Base-by-base conservation (phyloP, 1,284 basidiomycete species). In the Pseudozyma sp. region DNA sequence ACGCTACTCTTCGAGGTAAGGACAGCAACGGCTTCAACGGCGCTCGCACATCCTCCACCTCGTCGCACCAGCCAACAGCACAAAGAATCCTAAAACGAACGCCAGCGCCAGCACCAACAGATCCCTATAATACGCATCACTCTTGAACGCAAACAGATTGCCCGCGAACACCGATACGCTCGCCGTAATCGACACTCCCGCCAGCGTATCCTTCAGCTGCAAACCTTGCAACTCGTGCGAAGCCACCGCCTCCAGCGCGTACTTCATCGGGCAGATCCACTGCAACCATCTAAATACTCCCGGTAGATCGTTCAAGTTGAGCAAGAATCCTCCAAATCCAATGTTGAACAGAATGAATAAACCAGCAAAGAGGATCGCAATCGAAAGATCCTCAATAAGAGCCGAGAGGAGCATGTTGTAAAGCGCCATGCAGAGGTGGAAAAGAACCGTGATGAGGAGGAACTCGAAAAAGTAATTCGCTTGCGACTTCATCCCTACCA, bases 291-390 rank as follows among this genome's bases (percentile, higher is more conserved):
- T 39, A n/a, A 81, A 65, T 9, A 69, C 78, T 0, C 25, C 31
- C 2, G 71, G 63, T 19, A 81, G 69, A 34, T 70, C 58, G 40
- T 75, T 65, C 18, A 81, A 47, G 47, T 78, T 78, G 52, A 81
- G 59, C 58, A 81, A 25, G 61, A 81, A 81, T 16, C 80, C 80
- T 5, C 70, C 78, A 35, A 80, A 78, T 1, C 66, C 78, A 13
- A 81, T 68, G 60, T 81, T 76, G 74, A 81, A 79, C 21, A 81
- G 62, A 47, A 80, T 69, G 40, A 68, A 72, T 6, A 70, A n/a
- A 12, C 73, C 73, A 2, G 66, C 76, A 2, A 71, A 50, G 2
- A 81, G 65, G 50, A 80, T 75, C 9, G 76, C 65, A 4, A 70
- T 49, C n/a, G 70, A 74, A 3, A 78, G 45, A 40, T 81, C 75